Evolutionary conservation across 2,329 filamentous ascomycete species (phyloP), one percentile per base, ranked within the genome.

Genomic region (Colletotrichum sp.): DNA sequence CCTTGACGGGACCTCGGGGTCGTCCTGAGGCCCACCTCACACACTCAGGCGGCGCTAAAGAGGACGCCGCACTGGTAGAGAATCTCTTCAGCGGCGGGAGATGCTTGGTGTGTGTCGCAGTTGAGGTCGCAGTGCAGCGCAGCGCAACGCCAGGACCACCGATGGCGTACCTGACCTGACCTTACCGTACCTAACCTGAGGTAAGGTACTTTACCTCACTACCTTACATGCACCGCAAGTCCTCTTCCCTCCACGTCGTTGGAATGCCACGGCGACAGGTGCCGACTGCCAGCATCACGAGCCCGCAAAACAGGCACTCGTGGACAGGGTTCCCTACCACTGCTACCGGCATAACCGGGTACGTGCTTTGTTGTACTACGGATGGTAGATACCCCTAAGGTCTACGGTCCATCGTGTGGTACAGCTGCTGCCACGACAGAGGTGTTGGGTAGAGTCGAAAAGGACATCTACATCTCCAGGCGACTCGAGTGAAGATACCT

Each of bases 21-120:
- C 64, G 57, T 60, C 63, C 26, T 65, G 70, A 36, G 73, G 64
- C 59, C 70, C 70, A 76, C 73, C 74, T 72, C 57, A 62, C n/a
- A 55, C 68, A 63, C 62, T 26, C 21, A 75, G 65, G 55, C 30
- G 62, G 32, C 74, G 74, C 74, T 76, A 76, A 62, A 49, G 49
- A 66, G 16, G 30, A 63, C 32, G 59, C 59, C 30, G 59, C 30
- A 62, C 28, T 63, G 59, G 59, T 65, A 34, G 30, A 66, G 65
- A 55, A 69, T 68, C 36, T 69, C 64, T 73, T 68, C 57, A 73
- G 39, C 64, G 52, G 21, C 60, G 34, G 24, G 34, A 36, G 34
- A 57, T 26, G 44, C 32, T 32, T 63, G 59, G 59, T 63, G 28
- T 63, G n/a, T 32, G 18, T 63, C 59, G 30, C 59, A 60, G 57